Base-by-base conservation (phyloP, 116 monocot genomes). In the Papilionanthe hybrid region DNA sequence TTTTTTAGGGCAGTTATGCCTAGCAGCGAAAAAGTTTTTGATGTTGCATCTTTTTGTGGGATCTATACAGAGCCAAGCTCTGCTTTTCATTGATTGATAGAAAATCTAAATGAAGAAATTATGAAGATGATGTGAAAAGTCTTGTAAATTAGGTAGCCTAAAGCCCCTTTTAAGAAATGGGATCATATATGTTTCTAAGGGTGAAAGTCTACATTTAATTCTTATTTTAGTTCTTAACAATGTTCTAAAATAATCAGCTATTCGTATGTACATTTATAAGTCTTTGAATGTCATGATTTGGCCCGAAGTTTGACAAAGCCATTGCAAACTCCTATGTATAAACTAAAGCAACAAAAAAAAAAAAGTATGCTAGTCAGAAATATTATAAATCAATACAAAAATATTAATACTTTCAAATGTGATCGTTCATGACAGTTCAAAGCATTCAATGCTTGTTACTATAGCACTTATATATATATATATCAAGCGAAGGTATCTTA, bases 91-190 rank as follows among this genome's bases (percentile, higher is more conserved):
- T 6, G 18, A 58, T 20, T 18, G 58, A 58, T 58, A 58, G 18
- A 58, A 18, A 58, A 58, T 58, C 23, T 23, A 63, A 63, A 63
- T 63, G 63, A 63, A 63, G n/a, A 63, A 60, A 60, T 60, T 60
- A 22, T 63, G 25, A 22, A 63, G 6, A 22, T 10, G 63, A 63
- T 23, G 23, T 22, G 5, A 63, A 25, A 23, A 23, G 25, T 23
- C 23, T 63, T 63, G 22, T 25, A 53, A 53, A 53, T 53, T 17
- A 53, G 53, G 4, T 53, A 4, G 15, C 53, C 2, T 18, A 53
- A 53, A 53, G 13, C 17, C 17, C 4, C 3, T 15, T 53, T 0
- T 15, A 53, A 53, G 53, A 53, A 53, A 15, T 53, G 53, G 53
- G 17, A 53, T 15, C 53, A 53, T 53, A 3, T 60, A 23, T 20